phyloP scores from a whole-genome alignment of 2,329 filamentous ascomycete species.

The Ophiostoma perfectum region DNA sequence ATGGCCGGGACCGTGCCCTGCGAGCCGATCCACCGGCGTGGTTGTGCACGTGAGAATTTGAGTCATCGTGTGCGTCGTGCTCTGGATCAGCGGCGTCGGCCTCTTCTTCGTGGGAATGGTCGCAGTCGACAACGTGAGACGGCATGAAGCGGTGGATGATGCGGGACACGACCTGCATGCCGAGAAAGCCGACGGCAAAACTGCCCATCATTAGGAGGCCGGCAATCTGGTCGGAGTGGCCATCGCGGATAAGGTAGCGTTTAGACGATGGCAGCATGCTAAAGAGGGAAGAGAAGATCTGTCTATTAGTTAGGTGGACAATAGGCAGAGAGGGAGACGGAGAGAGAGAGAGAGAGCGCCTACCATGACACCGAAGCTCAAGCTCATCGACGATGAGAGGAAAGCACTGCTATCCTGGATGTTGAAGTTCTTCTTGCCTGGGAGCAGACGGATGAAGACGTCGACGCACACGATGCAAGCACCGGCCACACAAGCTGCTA shows the following conservation, averaged over 20 bases:
- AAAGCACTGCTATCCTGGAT: constrained; percentile 89
- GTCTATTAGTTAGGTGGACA: background rate
- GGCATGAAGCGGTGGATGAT: constrained; percentile 69
- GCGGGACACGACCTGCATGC: constrained; percentile 68
- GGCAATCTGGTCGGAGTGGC: constrained; percentile 60
- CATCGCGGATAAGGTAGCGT: constrained; percentile 65
- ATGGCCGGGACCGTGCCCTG: background rate
- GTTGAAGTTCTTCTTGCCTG: constrained; percentile 69
- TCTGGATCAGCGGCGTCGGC: background rate
- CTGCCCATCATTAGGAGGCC: constrained; percentile 63
- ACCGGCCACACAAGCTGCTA: constrained; percentile 60
- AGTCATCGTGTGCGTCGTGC: background rate
- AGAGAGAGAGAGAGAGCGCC: constrained; percentile 29
- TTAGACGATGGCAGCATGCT: constrained; percentile 89
- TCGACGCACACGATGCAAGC: constrained; percentile 86
- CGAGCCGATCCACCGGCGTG: background rate
- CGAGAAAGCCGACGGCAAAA: constrained; percentile 67
- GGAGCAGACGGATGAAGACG: constrained; percentile 64
- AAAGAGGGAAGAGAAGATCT: constrained; percentile 89
- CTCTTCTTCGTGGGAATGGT: constrained; percentile 59
- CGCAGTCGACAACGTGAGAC: constrained; percentile 74
- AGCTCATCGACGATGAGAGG: constrained; percentile 77
- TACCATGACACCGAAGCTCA: constrained; percentile 97
- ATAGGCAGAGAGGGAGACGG: background rate
- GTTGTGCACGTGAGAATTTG: background rate